Conservation (phyloP, 2,329 filamentous ascomycete species). For the Cladosporium oxysporum region DNA sequence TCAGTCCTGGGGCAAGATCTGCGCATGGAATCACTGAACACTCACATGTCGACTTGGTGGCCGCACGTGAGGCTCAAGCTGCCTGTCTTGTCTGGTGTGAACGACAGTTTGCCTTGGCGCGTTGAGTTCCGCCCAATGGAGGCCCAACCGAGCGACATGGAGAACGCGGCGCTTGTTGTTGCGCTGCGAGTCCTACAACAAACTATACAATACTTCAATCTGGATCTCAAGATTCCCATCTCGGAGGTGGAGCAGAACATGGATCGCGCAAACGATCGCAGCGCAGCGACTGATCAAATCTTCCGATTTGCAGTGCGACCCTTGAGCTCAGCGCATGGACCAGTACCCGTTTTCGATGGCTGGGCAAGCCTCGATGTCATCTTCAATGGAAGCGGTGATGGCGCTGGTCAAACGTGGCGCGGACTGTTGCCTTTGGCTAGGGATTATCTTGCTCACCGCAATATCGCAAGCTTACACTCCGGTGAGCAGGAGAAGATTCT, state of each 20-base stretch:
- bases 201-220: not conserved
- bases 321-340: no score
- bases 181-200: not conserved
- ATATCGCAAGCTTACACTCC: not conserved
- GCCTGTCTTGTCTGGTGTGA: not conserved
- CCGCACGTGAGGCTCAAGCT: not conserved
- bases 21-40: not conserved
- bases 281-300: not conserved
- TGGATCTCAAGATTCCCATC: not conserved
- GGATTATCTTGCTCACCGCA: not conserved
- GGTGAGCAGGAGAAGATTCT: not conserved
- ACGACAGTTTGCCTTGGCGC: not conserved
- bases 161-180: not conserved
- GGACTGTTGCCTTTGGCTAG: not conserved
- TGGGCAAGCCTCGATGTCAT: conserved; percentile 4
- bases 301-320: not conserved
- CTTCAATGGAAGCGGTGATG: not conserved
- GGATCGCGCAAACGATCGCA: not conserved
- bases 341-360: not conserved
- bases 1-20: not conserved
- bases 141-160: not conserved
- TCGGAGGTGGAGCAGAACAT: not conserved
- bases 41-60: not conserved
- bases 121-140: not conserved
- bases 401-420: not conserved